Conservation (phyloP, 2,329 filamentous ascomycete species). For the Ramularia endophylla region DNA sequence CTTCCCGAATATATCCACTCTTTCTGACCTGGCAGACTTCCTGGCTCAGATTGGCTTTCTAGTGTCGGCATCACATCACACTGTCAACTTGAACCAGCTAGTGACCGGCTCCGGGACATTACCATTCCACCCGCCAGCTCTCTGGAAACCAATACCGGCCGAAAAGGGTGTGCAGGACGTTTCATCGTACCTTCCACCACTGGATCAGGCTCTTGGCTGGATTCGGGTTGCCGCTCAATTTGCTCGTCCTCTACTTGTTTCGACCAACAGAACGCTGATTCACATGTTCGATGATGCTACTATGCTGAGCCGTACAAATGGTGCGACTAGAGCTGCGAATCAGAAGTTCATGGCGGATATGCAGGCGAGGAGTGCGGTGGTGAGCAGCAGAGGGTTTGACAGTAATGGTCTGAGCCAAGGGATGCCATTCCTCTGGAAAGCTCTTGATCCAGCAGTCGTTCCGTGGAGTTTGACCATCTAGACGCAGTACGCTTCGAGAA, state of each 20-base stretch:
- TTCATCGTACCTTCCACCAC: conserved; percentile 31
- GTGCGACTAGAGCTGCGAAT: conserved; percentile 30
- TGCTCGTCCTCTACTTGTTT: conserved; percentile 36
- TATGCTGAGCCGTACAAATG: conserved; percentile 33
- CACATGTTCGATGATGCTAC: conserved; percentile 38
- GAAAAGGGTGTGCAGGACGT: conserved; percentile 34
- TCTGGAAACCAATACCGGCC: conserved; percentile 37
- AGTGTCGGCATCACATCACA: conserved; percentile 36
- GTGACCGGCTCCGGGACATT: conserved; percentile 33
- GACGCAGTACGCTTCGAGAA: too few species aligned
- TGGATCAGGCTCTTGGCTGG: conserved; percentile 32
- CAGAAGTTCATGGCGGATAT: conserved; percentile 34
- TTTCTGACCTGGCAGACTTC: conserved; percentile 34
- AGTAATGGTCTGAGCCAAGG: conserved; percentile 39
- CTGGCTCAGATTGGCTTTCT: conserved; percentile 39
- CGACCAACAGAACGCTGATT: conserved; percentile 34
- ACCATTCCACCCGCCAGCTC: conserved; percentile 39
- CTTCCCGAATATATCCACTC: conserved; percentile 31
- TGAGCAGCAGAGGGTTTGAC: conserved; percentile 39
- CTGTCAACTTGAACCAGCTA: conserved; percentile 40
- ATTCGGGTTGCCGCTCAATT: conserved; percentile 37
- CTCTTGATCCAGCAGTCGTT: conserved; percentile 25
- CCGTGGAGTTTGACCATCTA: conserved; percentile 19
- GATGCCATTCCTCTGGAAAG: conserved; percentile 44
- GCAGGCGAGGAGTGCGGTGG: conserved; percentile 33